Percentiles rank a stretch among this genome's conserved stretches.
phyloP scores from a whole-genome alignment of 1,284 basidiomycete species.

The Boletus sp. region DNA sequence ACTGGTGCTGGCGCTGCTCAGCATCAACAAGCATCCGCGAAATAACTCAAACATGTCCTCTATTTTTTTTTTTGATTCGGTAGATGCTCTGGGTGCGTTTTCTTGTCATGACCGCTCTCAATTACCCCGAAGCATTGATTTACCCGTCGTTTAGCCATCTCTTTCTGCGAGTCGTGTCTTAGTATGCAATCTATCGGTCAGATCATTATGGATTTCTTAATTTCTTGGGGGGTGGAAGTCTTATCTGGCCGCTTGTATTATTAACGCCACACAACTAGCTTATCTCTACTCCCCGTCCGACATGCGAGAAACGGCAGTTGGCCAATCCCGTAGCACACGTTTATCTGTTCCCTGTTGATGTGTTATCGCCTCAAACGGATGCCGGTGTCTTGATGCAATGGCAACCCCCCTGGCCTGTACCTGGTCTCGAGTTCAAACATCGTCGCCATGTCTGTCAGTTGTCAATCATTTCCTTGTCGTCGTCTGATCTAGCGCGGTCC shows the following conservation, averaged over 20 bases:
- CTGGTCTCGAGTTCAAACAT: not conserved
- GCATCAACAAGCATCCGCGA: constrained; percentile 25
- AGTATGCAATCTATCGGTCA: not conserved
- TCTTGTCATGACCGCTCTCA: not conserved
- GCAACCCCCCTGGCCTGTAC: too few relatives aligned
- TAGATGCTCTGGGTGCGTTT: constrained; percentile 4
- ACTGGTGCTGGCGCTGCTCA: constrained; percentile 57
- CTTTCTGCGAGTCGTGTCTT: not conserved
- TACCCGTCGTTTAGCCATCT: constrained; percentile 2
- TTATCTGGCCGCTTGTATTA: constrained; percentile 19
- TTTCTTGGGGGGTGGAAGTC: not conserved
- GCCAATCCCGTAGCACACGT: not conserved
- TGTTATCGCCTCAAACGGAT: not conserved
- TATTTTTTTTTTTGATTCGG: not conserved
- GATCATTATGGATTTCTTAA: not conserved
- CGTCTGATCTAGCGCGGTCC: not conserved
- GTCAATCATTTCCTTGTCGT: not conserved
- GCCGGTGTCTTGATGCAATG: not conserved
- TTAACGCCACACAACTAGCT: constrained; percentile 12
- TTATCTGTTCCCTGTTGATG: not conserved
- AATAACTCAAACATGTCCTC: constrained; percentile 10
- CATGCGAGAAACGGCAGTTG: not conserved
- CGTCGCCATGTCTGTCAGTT: not conserved
- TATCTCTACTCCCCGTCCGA: not conserved
- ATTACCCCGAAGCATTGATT: not conserved